These are phyloP conservation scores for Ceratobasidium sp. DNA, from an alignment of 1,284 basidiomycete genomes.

Conservation along the genomic window DNA sequence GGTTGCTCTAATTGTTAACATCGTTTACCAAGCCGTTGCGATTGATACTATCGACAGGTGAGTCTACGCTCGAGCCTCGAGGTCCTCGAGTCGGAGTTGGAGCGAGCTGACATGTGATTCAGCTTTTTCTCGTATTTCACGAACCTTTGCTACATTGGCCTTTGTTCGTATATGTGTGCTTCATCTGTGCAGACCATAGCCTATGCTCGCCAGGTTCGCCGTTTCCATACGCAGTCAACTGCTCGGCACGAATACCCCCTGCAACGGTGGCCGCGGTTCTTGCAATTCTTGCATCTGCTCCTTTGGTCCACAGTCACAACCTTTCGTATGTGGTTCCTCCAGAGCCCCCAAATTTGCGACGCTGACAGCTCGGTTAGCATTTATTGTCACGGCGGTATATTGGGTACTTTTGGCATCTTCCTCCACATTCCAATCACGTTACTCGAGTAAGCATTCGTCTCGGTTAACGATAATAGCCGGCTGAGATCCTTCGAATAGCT, in stretches of 20 bases:
- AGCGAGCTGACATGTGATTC: slow-evolving; percentile 30
- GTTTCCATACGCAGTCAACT: slow-evolving; percentile 20
- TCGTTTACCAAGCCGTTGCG: slow-evolving; percentile 60
- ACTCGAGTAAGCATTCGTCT: slow-evolving; percentile 42
- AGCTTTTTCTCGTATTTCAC: slow-evolving; percentile 73
- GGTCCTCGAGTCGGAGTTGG: not conserved
- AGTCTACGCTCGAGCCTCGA: slow-evolving; percentile 47
- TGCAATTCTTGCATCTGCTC: slow-evolving; percentile 71
- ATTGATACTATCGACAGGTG: slow-evolving; percentile 52
- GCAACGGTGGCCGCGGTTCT: slow-evolving; percentile 67
- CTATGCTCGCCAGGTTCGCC: slow-evolving; percentile 57
- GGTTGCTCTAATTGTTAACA: slow-evolving; percentile 61
- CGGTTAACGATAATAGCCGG: slow-evolving; percentile 53
- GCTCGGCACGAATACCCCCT: slow-evolving; percentile 62
- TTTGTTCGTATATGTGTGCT: slow-evolving; percentile 72
- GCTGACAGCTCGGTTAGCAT: slow-evolving; percentile 60
- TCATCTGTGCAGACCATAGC: slow-evolving; percentile 66
- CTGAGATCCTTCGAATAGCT: slow-evolving; percentile 55
- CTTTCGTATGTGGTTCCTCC: slow-evolving; percentile 64
- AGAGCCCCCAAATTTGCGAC: slow-evolving; percentile 12
- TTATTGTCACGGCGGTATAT: slow-evolving; percentile 75
- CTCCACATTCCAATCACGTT: slow-evolving; percentile 60
- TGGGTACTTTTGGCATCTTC: slow-evolving; percentile 69
- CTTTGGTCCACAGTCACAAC: slow-evolving; percentile 67
- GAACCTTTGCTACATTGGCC: slow-evolving; percentile 70